Conservation (phyloP, 176 grass and related monocot species). For the Chloris gayana region DNA sequence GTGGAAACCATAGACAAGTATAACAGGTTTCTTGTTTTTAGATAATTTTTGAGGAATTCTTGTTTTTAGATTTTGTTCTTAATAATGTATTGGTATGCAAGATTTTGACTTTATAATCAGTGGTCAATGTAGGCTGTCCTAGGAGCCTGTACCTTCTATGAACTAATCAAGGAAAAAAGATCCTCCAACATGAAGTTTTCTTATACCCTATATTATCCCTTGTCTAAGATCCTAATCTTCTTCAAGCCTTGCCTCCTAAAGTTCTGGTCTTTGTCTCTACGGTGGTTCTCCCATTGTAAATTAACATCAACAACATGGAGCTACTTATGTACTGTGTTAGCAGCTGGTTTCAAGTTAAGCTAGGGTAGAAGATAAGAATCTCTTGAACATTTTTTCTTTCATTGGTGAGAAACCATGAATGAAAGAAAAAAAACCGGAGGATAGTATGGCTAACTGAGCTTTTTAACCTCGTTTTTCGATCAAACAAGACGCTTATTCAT, state of each 20-base stretch:
- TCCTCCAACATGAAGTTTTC: neutral
- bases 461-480: too few relatives aligned
- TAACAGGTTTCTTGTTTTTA: neutral
- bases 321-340: neutral
- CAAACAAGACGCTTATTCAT: too few relatives aligned
- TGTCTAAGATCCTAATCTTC: neutral
- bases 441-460: too few relatives aligned
- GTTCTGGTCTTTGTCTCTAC: neutral
- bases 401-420: neutral
- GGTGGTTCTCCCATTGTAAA: neutral
- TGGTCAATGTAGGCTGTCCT: neutral
- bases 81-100: neutral
- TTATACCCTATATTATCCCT: neutral
- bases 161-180: neutral
- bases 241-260: neutral
- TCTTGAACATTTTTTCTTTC: neutral
- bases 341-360: conserved; percentile 12
- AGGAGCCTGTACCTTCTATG: neutral
- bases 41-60: too few relatives aligned
- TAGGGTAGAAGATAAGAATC: conserved; percentile 10
- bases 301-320: neutral
- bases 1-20: too few relatives aligned
- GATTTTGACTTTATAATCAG: neutral
- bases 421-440: too few relatives aligned
- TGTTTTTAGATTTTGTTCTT: too few relatives aligned